A percentile compares a stretch with the other conserved stretches of the same genome.
Evolutionary conservation across 169 alveolate genomes (phyloP).

Genomic region (Eimeria praecox): DNA sequence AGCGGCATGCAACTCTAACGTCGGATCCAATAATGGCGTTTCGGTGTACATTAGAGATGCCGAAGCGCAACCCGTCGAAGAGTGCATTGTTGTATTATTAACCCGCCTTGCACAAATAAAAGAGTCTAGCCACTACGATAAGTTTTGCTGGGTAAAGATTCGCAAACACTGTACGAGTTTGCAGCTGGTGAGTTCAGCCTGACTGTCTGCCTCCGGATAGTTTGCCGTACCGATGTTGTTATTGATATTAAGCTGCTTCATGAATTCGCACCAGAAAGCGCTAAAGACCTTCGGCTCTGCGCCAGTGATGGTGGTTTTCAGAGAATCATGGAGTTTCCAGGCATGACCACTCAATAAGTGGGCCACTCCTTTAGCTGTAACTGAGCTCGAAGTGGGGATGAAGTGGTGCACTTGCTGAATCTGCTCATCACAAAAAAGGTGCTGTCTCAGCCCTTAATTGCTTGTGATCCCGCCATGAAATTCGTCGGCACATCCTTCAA

Average conservation of each 20-base stretch:
- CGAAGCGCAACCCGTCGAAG: neutral
- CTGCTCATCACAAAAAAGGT: neutral
- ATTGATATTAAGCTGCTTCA: neutral
- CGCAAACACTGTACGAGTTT: neutral
- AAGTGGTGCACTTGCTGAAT: neutral
- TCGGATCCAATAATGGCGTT: neutral
- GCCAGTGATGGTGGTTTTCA: neutral
- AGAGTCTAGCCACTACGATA: neutral
- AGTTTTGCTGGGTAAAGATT: neutral
- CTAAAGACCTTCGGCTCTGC: neutral
- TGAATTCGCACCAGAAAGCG: neutral
- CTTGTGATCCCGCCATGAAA: neutral
- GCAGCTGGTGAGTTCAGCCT: neutral
- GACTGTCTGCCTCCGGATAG: neutral
- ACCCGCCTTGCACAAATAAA: neutral
- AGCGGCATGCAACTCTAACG: neutral
- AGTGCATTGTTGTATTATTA: neutral
- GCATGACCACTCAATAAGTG: neutral
- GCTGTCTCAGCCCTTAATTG: neutral
- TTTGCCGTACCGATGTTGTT: neutral
- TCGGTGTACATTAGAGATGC: neutral
- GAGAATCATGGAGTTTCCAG: neutral
- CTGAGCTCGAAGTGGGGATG: neutral
- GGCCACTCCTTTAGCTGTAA: neutral
- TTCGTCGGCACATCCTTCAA: neutral